phyloP scores from a whole-genome alignment of 306 rosid species.

The Prunus fruticosa region DNA sequence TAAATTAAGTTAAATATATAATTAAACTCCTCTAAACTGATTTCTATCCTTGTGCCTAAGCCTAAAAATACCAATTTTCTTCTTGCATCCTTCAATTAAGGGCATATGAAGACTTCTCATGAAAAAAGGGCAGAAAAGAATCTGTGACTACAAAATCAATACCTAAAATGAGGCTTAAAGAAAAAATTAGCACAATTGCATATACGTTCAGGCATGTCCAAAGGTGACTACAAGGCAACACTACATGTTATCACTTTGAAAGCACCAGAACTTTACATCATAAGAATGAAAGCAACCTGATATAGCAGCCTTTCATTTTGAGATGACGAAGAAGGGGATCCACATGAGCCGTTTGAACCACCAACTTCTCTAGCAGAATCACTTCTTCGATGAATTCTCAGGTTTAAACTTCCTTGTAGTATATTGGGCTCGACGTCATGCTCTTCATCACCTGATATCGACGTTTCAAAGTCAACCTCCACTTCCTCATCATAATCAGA shows the following conservation, averaged over 20 bases:
- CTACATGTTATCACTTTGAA: neutral
- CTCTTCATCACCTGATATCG: conserved; percentile 79
- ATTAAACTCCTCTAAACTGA: neutral
- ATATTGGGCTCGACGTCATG: conserved; percentile 70
- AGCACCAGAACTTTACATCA: neutral
- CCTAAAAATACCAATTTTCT: neutral
- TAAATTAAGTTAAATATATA: neutral
- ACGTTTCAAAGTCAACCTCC: conserved; percentile 90
- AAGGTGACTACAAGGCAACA: neutral
- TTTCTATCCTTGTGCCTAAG: neutral
- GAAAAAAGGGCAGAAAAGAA: neutral
- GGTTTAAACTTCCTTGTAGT: conserved; percentile 84
- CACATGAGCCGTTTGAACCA: conserved; percentile 60
- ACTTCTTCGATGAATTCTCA: conserved; percentile 72
- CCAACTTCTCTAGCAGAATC: conserved; percentile 62
- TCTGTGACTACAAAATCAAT: neutral
- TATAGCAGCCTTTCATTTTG: conserved; percentile 53
- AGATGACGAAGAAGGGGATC: conserved; percentile 77
- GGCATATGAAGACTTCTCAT: neutral
- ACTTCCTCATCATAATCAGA: conserved; percentile 92
- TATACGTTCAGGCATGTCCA: neutral
- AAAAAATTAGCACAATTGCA: neutral
- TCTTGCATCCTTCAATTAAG: neutral
- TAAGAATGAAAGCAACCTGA: conserved; percentile 46
- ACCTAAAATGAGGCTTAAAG: neutral